These are phyloP conservation scores for Crithidia acanthocephali DNA, from an alignment of 208 protist genomes.

Conservation along the genomic window DNA sequence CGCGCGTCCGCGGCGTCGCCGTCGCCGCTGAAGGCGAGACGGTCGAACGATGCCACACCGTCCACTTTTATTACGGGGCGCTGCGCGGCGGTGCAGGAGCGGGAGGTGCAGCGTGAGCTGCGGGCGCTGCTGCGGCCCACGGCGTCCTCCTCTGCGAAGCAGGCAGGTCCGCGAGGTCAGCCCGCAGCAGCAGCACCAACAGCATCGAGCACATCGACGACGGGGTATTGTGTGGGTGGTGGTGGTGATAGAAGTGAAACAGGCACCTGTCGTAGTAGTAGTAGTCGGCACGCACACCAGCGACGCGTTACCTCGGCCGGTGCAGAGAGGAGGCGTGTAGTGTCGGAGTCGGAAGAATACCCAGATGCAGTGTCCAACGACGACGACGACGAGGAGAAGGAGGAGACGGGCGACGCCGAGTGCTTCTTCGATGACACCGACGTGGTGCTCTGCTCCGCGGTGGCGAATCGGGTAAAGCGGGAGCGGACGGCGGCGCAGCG, in stretches of 20 bases:
- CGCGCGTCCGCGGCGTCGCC: not conserved
- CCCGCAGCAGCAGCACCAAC: not conserved
- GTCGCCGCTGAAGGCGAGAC: not conserved
- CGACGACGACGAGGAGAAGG: not conserved
- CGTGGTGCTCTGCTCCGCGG: conserved; percentile 6
- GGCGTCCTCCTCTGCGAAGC: not conserved
- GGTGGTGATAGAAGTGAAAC: no score
- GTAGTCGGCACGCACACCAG: no score
- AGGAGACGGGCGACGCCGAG: not conserved
- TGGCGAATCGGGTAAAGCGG: conserved; percentile 10
- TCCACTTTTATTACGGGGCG: conserved; percentile 5
- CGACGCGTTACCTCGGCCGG: no score
- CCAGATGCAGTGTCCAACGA: no score
- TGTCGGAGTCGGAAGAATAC: no score
- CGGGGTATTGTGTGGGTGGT: no score
- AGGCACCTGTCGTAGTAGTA: no score
- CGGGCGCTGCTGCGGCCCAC: conserved; percentile 3
- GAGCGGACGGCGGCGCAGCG: conserved; percentile 5
- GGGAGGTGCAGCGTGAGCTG: conserved; percentile 17
- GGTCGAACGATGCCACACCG: not conserved
- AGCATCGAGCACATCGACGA: no score
- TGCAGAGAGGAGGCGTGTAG: no score
- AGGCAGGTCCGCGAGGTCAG: no score
- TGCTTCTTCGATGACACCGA: conserved; percentile 23
- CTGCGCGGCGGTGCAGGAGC: conserved; percentile 19